Percentiles rank a stretch among this genome's conserved stretches.
phyloP scores from a whole-genome alignment of 495 filamentous ascomycete genomes.

The Hypoxylon lienhwacheense region DNA sequence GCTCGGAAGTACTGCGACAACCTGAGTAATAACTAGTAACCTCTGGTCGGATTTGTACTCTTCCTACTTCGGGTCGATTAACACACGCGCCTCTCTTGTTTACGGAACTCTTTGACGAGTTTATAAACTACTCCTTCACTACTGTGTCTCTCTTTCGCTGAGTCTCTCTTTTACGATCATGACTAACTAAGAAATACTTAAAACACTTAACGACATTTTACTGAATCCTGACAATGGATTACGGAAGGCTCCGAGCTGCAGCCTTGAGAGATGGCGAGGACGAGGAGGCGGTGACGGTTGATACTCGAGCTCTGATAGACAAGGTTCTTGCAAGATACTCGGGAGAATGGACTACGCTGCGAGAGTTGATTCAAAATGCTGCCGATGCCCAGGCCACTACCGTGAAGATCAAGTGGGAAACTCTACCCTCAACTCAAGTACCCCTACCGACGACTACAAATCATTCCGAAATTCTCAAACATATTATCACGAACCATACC shows the following conservation, averaged over 20 bases:
- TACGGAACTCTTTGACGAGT: background rate
- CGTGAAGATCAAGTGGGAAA: conserved; percentile 90
- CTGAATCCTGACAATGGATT: conserved; percentile 60
- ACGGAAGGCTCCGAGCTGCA: conserved; percentile 78
- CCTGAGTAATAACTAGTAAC: conserved; percentile 21
- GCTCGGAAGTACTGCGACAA: too few species aligned
- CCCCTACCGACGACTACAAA: conserved; percentile 70
- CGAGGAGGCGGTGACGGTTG: conserved; percentile 98
- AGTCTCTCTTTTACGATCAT: conserved; percentile 15
- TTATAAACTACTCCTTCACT: too few species aligned
- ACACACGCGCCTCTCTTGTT: conserved; percentile 8
- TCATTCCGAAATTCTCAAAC: conserved; percentile 71
- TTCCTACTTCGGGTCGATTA: background rate
- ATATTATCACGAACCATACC: conserved; percentile 80
- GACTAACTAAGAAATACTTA: conserved; percentile 4
- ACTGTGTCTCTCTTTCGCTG: background rate
- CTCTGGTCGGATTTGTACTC: conserved; percentile 7
- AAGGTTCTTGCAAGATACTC: conserved; percentile 96
- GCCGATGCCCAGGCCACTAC: conserved; percentile 90
- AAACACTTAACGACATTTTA: too few species aligned
- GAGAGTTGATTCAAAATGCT: conserved; percentile 97
- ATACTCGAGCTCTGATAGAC: conserved; percentile 94
- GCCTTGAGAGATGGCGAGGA: conserved; percentile 83
- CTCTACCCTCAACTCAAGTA: conserved; percentile 73
- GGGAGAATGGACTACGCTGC: conserved; percentile 82